phyloP scores from a whole-genome alignment of 2,329 filamentous ascomycete species.

The Fusarium albidum region DNA sequence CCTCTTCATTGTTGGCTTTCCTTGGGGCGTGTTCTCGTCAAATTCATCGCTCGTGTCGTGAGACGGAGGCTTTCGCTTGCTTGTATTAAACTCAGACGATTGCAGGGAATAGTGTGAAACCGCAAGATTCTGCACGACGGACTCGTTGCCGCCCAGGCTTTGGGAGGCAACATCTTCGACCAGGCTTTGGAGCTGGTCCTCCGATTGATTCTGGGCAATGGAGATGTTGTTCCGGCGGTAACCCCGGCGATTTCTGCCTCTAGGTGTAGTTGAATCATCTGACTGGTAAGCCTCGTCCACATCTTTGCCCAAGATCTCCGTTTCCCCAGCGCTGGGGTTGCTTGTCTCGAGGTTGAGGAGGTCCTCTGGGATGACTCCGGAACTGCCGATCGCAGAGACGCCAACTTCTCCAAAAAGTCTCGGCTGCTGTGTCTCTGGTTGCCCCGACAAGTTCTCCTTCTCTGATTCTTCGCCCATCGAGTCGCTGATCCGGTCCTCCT shows the following conservation, averaged over 20 bases:
- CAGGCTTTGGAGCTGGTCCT: conserved; percentile 59
- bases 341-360: conserved; percentile 58
- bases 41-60: conserved; percentile 62
- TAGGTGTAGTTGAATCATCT: conserved; percentile 46
- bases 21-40: conserved; percentile 46
- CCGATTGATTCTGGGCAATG: conserved; percentile 53
- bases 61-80: conserved; percentile 63
- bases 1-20: conserved; percentile 63
- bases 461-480: conserved; percentile 74
- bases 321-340: conserved; percentile 49
- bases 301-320: conserved; percentile 55
- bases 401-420: conserved; percentile 65
- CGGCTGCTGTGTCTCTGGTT: conserved; percentile 52
- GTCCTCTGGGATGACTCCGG: conserved; percentile 57
- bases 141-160: conserved; percentile 60
- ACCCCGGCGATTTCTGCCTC: conserved; percentile 35
- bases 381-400: conserved; percentile 61
- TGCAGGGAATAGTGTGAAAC: conserved; percentile 37
- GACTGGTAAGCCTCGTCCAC: conserved; percentile 55
- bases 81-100: conserved; percentile 53
- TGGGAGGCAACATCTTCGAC: conserved; percentile 63
- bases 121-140: conserved; percentile 20
- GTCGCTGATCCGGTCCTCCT: conserved; percentile 51
- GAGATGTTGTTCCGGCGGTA: conserved; percentile 45
- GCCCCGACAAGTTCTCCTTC: conserved; percentile 79